Conservation (phyloP, 495 filamentous ascomycete species). For the Xylaria flabelliformis region DNA sequence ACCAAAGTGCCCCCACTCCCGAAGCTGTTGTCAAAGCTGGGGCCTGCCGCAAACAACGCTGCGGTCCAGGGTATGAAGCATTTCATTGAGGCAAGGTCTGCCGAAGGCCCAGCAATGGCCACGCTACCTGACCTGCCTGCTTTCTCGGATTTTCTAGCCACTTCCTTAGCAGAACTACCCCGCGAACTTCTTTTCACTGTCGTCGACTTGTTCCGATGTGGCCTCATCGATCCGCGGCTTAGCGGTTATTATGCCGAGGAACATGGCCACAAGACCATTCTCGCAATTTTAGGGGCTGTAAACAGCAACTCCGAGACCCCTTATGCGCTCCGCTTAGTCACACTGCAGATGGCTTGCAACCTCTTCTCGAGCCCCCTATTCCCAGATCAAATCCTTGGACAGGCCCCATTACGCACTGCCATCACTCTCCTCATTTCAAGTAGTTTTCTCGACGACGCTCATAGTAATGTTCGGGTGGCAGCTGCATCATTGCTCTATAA, state of each 20-base stretch:
- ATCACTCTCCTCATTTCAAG: slow-evolving; percentile 57
- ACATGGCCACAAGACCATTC: slow-evolving; percentile 64
- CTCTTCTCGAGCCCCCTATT: slow-evolving; percentile 69
- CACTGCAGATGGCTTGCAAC: slow-evolving; percentile 67
- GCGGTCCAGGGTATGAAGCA: slow-evolving; percentile 63
- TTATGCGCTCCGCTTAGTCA: slow-evolving; percentile 83
- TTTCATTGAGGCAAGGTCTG: slow-evolving; percentile 66
- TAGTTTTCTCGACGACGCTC: slow-evolving; percentile 61
- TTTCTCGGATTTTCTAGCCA: slow-evolving; percentile 60
- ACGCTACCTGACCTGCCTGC: slow-evolving; percentile 65
- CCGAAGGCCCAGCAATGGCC: slow-evolving; percentile 61
- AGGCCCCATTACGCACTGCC: slow-evolving; percentile 44
- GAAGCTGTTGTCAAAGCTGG: slow-evolving; percentile 82
- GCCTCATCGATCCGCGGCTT: slow-evolving; percentile 82
- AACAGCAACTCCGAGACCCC: slow-evolving; percentile 61
- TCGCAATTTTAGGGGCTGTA: slow-evolving; percentile 66
- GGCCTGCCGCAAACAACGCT: slow-evolving; percentile 56
- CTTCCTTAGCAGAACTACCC: slow-evolving; percentile 57
- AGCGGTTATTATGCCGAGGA: slow-evolving; percentile 87
- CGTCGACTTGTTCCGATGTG: slow-evolving; percentile 79
- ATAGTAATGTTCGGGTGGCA: slow-evolving; percentile 68
- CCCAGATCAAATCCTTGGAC: slow-evolving; percentile 48
- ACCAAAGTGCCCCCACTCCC: slow-evolving; percentile 81
- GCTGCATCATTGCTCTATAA: slow-evolving; percentile 87
- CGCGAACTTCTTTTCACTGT: slow-evolving; percentile 73